Conservation (phyloP, 176 grass and related monocot genomes). For the Puya raimondii region DNA sequence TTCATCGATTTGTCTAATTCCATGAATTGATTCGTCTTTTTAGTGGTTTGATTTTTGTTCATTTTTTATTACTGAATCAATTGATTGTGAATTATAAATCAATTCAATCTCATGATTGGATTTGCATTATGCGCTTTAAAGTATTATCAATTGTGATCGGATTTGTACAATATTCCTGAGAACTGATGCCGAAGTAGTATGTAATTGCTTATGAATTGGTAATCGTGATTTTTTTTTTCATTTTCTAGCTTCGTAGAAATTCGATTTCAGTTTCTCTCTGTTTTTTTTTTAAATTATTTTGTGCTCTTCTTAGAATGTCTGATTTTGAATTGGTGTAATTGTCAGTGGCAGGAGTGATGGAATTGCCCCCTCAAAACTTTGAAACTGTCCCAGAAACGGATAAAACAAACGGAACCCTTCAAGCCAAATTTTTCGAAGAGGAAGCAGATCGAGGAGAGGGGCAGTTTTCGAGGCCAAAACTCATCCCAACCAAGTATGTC, state of each 20-base stretch:
- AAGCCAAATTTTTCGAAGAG: constrained; percentile 28
- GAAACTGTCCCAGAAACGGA: constrained; percentile 22
- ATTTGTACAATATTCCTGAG: no score
- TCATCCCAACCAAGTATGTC: constrained; percentile 14
- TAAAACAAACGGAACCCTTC: constrained; percentile 2
- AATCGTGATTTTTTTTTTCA: no score
- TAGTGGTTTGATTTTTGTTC: neutral
- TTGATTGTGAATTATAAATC: no score
- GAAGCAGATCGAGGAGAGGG: constrained; percentile 27
- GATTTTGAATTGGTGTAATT: neutral
- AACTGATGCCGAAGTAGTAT: no score
- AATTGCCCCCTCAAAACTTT: constrained; percentile 35
- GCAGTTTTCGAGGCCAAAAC: constrained; percentile 23
- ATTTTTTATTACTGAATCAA: neutral
- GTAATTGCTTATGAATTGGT: no score
- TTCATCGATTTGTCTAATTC: constrained; percentile 1
- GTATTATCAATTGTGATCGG: no score
- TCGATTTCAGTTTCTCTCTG: no score
- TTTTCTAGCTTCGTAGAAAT: no score
- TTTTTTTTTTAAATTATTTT: no score
- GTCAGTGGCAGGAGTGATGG: constrained; percentile 35
- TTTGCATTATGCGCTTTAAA: no score
- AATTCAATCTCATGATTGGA: no score
- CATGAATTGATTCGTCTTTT: neutral
- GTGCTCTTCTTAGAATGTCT: no score